phyloP scores from a whole-genome alignment of 208 protist genomes.

The Phytomonas serpens region DNA sequence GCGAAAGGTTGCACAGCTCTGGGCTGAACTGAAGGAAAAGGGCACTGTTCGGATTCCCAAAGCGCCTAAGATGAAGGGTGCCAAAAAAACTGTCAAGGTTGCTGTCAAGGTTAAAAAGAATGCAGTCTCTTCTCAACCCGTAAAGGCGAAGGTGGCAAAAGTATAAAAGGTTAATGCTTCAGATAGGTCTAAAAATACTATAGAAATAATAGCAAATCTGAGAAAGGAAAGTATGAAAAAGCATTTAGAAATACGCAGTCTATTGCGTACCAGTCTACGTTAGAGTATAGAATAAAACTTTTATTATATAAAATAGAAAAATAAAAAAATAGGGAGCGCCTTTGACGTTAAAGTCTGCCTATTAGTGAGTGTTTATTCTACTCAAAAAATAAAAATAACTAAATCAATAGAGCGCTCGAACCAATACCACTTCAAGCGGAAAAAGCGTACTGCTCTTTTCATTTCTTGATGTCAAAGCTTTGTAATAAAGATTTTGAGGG shows the following conservation, averaged over 20 bases:
- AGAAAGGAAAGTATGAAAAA: neutral
- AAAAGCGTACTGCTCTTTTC: neutral
- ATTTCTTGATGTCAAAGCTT: constrained; percentile 2
- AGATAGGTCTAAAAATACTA: neutral
- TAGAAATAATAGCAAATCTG: neutral
- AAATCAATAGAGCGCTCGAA: too few species aligned
- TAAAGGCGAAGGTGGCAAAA: constrained; percentile 12
- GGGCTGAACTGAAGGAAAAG: constrained; percentile 43
- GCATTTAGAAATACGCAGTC: neutral
- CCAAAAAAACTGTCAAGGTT: constrained; percentile 18
- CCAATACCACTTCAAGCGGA: neutral
- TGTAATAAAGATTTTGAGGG: neutral
- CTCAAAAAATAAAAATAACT: neutral
- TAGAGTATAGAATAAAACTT: neutral
- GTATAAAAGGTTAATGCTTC: constrained; percentile 2
- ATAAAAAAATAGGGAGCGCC: neutral
- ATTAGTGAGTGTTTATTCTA: neutral
- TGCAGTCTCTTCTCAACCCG: constrained; percentile 12
- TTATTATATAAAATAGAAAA: neutral
- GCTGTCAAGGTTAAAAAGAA: constrained; percentile 13
- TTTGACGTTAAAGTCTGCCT: neutral
- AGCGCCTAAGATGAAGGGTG: constrained; percentile 16
- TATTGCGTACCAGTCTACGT: neutral
- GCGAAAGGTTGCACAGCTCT: constrained; percentile 56
- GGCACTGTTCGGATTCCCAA: constrained; percentile 23